Percentiles rank a stretch among this genome's conserved stretches.
Evolutionary conservation across 2,329 filamentous ascomycete species (phyloP).

Genomic region (Metarhizium rileyi): DNA sequence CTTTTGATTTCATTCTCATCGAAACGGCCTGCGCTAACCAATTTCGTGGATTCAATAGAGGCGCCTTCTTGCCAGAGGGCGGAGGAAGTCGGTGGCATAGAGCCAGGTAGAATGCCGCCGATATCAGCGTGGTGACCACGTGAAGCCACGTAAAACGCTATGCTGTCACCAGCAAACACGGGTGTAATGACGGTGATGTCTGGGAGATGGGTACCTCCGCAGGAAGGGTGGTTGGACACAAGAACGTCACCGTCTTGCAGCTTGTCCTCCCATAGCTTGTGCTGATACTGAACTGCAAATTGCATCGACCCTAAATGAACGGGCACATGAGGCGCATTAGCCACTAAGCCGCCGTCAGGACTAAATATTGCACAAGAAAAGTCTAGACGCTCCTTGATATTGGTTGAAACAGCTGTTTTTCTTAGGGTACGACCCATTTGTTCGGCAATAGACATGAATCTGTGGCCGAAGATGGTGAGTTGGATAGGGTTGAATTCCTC

Average conservation of each 20-base stretch:
- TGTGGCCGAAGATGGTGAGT: conserved; percentile 67
- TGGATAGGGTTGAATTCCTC: conserved; percentile 45
- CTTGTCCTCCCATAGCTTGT: conserved; percentile 51
- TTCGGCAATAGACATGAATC: conserved; percentile 78
- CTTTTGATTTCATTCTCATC: conserved; percentile 68
- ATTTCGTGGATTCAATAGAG: conserved; percentile 54
- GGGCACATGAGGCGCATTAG: conserved; percentile 66
- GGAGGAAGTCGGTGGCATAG: conserved; percentile 69
- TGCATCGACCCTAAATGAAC: conserved; percentile 73
- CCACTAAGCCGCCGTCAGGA: conserved; percentile 61
- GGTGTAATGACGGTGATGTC: conserved; percentile 29
- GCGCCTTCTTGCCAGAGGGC: conserved; percentile 57
- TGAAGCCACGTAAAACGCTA: conserved; percentile 46
- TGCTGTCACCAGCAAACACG: conserved; percentile 31
- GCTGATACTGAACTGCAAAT: conserved; percentile 64
- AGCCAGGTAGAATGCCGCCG: conserved; percentile 71
- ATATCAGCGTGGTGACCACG: conserved; percentile 43
- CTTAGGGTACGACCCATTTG: conserved; percentile 76
- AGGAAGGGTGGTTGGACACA: conserved; percentile 24
- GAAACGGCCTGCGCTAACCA: conserved; percentile 69
- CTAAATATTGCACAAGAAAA: conserved; percentile 76
- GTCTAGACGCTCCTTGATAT: conserved; percentile 72
- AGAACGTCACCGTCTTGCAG: conserved; percentile 26
- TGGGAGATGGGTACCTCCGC: conserved; percentile 28
- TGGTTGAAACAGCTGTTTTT: conserved; percentile 68